Base-by-base conservation (phyloP, 495 filamentous ascomycete species). In the Platismatia glauca region DNA sequence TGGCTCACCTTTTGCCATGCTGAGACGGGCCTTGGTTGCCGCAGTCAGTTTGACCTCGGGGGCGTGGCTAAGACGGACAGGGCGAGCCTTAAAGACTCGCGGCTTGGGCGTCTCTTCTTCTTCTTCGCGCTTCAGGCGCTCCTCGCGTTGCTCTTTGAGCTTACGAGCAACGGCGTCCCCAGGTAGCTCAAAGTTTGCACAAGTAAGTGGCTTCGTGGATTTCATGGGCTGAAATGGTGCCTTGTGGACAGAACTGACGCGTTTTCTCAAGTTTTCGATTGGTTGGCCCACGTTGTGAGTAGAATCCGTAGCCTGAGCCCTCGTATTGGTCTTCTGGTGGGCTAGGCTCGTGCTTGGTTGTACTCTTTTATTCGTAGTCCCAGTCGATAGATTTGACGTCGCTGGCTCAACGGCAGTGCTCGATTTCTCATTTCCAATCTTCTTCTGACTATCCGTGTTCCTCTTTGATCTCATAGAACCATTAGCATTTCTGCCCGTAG, bases 151-250 rank as follows among this genome's bases (percentile, higher is more conserved):
- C 66, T 86, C 87, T 68, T 81, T 81, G 62, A 89, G 83, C 58
- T 82, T 84, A 12, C 83, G 84, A 29, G 87, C 86, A 38, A 90
- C 76, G 33, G 84, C 87, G 61, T 90, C 89, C 38, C 88, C 87
- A 0, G 87, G 86, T 29, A 92, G 77, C 68, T 86, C 82, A 70
- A 90, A 92, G 22, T 75, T 81, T 15, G 89, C 73, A 37, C 75
- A 79, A 7, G 86, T 88, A 13, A 80, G 80, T 11, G 79, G 70
- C 66, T 85, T 89, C 35, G 72, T 77, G 0, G 86, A 87, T 73
- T 86, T 82, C 65, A 71, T 66, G 68, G 75, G 59, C 64, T 74
- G 43, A 72, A 76, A 68, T 67, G 77, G 46, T 66, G 73, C 62
- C 60, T 58, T 78, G 71, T 66, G 76, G 70, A 58, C 69, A 67